Conservation (phyloP, 768 basidiomycete genomes). For the Mrakia gelida region DNA sequence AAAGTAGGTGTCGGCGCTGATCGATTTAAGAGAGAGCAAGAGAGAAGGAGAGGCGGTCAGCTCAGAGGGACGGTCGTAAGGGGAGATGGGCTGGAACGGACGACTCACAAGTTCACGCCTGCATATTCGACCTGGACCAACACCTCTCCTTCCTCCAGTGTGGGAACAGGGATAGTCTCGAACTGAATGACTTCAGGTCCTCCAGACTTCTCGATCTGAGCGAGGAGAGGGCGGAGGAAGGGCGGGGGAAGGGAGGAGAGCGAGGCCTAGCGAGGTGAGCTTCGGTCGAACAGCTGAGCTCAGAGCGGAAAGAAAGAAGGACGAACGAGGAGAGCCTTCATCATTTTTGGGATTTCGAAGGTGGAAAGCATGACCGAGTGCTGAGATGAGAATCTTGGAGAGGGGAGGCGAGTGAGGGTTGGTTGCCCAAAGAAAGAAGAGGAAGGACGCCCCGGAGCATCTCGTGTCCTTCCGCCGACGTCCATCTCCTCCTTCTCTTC, state of each 20-base stretch:
- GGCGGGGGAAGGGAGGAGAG: no score
- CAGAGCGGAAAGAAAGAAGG: not conserved
- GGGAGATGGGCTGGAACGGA: not conserved
- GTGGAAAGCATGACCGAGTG: constrained; percentile 22
- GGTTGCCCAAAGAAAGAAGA: not conserved
- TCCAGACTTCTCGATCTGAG: constrained; percentile 62
- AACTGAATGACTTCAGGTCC: constrained; percentile 64
- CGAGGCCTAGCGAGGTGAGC: no score
- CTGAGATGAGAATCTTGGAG: not conserved
- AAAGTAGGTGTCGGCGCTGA: constrained; percentile 48
- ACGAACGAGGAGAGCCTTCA: constrained; percentile 58
- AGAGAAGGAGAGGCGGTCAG: no score
- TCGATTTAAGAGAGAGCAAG: no score
- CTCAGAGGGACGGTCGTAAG: no score
- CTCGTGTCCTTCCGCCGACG: not conserved
- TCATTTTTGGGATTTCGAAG: constrained; percentile 47
- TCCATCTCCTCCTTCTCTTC: not conserved
- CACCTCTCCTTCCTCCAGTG: constrained; percentile 58
- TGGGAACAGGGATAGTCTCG: constrained; percentile 60
- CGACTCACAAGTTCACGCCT: constrained; percentile 61
- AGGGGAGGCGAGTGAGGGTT: not conserved
- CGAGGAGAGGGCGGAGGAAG: not conserved
- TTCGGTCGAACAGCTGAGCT: not conserved
- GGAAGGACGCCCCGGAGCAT: not conserved
- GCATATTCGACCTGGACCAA: constrained; percentile 57